phyloP scores from a whole-genome alignment of 176 grass and related monocot species.

The Lolium rigidum region DNA sequence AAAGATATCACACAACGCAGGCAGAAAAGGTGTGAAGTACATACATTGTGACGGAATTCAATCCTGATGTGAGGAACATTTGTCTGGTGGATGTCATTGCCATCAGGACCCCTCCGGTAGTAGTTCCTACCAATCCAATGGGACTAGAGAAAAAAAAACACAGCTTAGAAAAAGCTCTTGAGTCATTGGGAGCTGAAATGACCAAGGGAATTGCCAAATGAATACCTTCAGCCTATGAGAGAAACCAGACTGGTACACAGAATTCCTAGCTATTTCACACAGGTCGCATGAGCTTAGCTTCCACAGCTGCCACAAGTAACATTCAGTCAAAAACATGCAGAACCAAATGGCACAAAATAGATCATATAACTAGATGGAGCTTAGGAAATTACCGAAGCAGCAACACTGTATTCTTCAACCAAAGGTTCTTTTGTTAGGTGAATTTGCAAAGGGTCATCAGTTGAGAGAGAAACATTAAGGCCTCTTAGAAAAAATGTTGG shows the following conservation, averaged over 20 bases:
- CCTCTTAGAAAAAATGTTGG: conserved; percentile 84
- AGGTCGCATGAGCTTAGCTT: conserved; percentile 88
- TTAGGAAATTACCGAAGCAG: conserved; percentile 71
- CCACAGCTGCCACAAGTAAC: conserved; percentile 73
- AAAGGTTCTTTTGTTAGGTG: conserved; percentile 97
- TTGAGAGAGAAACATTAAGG: conserved; percentile 93
- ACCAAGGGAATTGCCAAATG: neutral
- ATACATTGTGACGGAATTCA: conserved; percentile 85
- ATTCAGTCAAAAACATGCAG: conserved; percentile 16
- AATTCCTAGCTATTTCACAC: conserved; percentile 97
- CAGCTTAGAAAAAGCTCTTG: neutral
- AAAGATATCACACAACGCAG: neutral
- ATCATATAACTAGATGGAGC: neutral
- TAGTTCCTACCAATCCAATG: conserved; percentile 95
- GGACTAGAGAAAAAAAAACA: conserved; percentile 55
- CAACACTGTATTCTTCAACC: conserved; percentile 96
- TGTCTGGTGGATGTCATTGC: conserved; percentile 87
- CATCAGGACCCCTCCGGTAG: conserved; percentile 78
- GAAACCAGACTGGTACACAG: conserved; percentile 88
- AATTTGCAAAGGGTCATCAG: conserved; percentile 95
- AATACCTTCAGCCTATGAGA: conserved; percentile 89
- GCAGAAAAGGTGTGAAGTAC: neutral
- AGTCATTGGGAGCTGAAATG: neutral
- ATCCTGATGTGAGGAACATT: conserved; percentile 94
- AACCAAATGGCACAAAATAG: neutral